Conservation (phyloP, 2,329 filamentous ascomycete species). For the Pestalotiopsis sp. region DNA sequence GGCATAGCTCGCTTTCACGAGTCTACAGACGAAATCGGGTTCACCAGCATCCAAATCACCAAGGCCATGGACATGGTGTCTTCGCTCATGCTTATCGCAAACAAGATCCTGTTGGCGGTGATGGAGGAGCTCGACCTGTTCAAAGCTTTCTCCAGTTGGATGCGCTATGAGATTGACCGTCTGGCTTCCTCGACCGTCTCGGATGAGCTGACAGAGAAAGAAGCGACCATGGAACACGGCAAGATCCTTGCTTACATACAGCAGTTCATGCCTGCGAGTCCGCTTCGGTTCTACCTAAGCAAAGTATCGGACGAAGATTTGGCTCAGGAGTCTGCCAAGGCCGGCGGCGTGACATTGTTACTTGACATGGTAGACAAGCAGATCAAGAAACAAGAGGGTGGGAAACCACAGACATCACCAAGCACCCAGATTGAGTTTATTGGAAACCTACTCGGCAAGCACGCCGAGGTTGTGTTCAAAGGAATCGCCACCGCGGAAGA, state of each 20-base stretch:
- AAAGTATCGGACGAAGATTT: conserved; percentile 51
- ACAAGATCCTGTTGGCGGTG: conserved; percentile 69
- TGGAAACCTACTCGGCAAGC: conserved; percentile 55
- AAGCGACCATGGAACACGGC: conserved; percentile 71
- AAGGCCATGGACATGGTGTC: conserved; percentile 70
- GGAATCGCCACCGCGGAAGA: conserved; percentile 70
- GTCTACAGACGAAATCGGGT: conserved; percentile 63
- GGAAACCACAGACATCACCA: conserved; percentile 47
- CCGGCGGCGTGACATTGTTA: conserved; percentile 45
- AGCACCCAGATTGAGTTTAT: conserved; percentile 65
- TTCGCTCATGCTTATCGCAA: conserved; percentile 72
- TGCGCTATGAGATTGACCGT: conserved; percentile 79
- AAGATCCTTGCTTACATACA: conserved; percentile 78
- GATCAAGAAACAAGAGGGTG: conserved; percentile 45
- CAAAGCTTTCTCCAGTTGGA: conserved; percentile 76
- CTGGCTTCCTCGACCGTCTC: conserved; percentile 64
- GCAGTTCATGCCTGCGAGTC: conserved; percentile 65
- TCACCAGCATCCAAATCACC: conserved; percentile 63
- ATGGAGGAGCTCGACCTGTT: conserved; percentile 81
- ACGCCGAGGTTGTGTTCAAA: conserved; percentile 63
- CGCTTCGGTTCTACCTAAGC: conserved; percentile 61
- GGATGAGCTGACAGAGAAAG: conserved; percentile 76
- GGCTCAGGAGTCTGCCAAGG: conserved; percentile 42
- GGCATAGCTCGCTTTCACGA: conserved; percentile 83
- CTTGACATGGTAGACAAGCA: conserved; percentile 51